phyloP scores from a whole-genome alignment of 225 moss, liverwort and hornwort species.

The Physcomitrellopsis africana region DNA sequence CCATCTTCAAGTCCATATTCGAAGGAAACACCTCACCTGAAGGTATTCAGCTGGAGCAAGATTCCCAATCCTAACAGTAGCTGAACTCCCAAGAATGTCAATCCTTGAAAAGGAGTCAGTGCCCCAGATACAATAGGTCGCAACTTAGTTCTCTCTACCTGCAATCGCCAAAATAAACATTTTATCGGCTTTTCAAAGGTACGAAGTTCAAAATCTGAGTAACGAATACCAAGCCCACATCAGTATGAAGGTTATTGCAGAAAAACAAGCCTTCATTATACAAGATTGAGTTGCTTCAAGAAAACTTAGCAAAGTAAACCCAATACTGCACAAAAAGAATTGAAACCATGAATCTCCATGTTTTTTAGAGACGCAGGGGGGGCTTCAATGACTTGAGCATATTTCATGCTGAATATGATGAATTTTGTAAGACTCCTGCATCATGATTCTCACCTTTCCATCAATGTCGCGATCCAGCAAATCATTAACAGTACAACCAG shows the following conservation, averaged over 20 bases:
- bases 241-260: neutral
- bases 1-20: neutral
- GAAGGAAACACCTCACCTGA: constrained; percentile 55
- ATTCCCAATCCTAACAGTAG: constrained; percentile 83
- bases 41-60: constrained; percentile 86
- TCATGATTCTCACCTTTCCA: constrained; percentile 57
- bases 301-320: neutral
- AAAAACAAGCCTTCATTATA: neutral
- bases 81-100: constrained; percentile 84
- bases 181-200: constrained; percentile 28
- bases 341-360: too few species aligned
- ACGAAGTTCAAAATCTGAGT: neutral
- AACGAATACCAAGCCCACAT: neutral
- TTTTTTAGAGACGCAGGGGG: neutral
- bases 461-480: constrained; percentile 94
- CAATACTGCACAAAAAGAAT: too few species aligned
- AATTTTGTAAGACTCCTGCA: neutral
- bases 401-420: constrained; percentile 6
- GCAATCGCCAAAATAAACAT: constrained; percentile 25
- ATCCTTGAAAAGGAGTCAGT: constrained; percentile 84
- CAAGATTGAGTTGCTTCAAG: constrained; percentile 12
- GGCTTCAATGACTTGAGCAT: neutral
- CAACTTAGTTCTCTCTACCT: constrained; percentile 87
- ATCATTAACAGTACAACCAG: constrained; percentile 98
- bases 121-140: constrained; percentile 86